phyloP scores from a whole-genome alignment of 495 filamentous ascomycete genomes.

The Xylaria venustula region DNA sequence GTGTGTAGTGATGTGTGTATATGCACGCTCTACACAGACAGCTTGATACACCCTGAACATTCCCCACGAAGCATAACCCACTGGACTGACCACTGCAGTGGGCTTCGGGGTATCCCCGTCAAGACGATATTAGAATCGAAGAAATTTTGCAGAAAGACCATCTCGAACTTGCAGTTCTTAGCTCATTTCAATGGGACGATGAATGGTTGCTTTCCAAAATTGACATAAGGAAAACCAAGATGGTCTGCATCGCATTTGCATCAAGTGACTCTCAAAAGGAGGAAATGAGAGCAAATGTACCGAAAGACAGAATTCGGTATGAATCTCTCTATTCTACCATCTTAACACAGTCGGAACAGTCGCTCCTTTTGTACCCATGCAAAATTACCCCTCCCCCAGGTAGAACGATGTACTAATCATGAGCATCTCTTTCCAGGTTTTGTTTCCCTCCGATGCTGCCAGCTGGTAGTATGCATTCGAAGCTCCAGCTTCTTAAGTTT shows the following conservation, averaged over 20 bases:
- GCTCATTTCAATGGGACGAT: conserved; percentile 83
- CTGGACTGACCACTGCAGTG: conserved; percentile 34
- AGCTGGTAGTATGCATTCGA: conserved; percentile 75
- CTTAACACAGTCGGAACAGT: no score
- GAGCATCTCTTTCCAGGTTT: conserved; percentile 32
- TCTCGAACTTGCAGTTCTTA: conserved; percentile 74
- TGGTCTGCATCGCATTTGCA: conserved; percentile 44
- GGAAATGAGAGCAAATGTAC: conserved; percentile 50
- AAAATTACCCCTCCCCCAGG: neutral
- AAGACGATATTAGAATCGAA: conserved; percentile 82
- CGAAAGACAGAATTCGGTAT: conserved; percentile 41
- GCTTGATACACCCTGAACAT: no score
- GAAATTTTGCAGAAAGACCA: conserved; percentile 76
- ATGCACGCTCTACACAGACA: no score
- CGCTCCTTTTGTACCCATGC: no score
- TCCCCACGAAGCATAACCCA: no score
- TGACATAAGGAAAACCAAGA: conserved; percentile 37
- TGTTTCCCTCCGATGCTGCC: conserved; percentile 72
- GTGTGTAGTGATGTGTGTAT: no score
- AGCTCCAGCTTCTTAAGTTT: conserved; percentile 80
- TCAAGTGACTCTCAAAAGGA: conserved; percentile 49
- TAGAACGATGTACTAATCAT: neutral
- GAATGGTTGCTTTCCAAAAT: conserved; percentile 45
- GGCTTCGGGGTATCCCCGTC: conserved; percentile 54
- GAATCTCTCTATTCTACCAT: no score